Percentiles rank a stretch among this genome's conserved stretches.
These are phyloP conservation scores for Mycena filopes DNA, from an alignment of 768 basidiomycete species.

Conservation along the genomic window DNA sequence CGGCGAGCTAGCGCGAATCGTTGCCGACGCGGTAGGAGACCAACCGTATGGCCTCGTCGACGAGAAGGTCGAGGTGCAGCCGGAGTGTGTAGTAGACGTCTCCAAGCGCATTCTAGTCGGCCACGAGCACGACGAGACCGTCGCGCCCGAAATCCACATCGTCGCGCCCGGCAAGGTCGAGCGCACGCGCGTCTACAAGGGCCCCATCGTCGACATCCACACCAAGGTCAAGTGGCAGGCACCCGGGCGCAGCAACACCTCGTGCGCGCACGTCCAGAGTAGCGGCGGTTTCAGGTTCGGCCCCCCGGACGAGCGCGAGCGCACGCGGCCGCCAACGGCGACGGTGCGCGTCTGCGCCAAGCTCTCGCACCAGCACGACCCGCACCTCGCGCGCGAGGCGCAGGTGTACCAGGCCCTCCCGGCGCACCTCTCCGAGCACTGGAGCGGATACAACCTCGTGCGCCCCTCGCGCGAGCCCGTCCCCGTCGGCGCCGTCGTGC, in stretches of 20 bases:
- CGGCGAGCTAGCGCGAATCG: conserved; percentile 23
- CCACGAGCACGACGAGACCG: not conserved
- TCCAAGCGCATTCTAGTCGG: not conserved
- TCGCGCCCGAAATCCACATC: conserved; percentile 1
- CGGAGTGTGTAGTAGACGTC: not conserved
- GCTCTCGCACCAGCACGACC: conserved; percentile 50
- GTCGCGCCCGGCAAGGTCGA: conserved; percentile 14
- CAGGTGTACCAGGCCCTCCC: conserved; percentile 58
- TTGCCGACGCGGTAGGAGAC: conserved; percentile 36
- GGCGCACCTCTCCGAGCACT: conserved; percentile 57
- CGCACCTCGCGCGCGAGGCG: conserved; percentile 53
- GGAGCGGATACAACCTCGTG: conserved; percentile 59
- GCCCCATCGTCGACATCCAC: conserved; percentile 39
- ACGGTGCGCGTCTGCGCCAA: conserved; percentile 57
- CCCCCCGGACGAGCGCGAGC: not conserved
- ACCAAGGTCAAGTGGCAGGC: conserved; percentile 46
- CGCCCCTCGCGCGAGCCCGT: conserved; percentile 54
- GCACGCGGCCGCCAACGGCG: conserved; percentile 45
- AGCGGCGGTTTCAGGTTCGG: not conserved
- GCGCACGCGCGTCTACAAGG: conserved; percentile 34
- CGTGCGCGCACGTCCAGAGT: conserved; percentile 44
- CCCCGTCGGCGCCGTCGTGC: conserved; percentile 62
- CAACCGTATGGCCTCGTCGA: not conserved
- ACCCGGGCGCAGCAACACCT: conserved; percentile 39
- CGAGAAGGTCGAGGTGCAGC: not conserved